Conservation (phyloP, 2,329 filamentous ascomycete genomes). For the Colletotrichum tamarilloi region DNA sequence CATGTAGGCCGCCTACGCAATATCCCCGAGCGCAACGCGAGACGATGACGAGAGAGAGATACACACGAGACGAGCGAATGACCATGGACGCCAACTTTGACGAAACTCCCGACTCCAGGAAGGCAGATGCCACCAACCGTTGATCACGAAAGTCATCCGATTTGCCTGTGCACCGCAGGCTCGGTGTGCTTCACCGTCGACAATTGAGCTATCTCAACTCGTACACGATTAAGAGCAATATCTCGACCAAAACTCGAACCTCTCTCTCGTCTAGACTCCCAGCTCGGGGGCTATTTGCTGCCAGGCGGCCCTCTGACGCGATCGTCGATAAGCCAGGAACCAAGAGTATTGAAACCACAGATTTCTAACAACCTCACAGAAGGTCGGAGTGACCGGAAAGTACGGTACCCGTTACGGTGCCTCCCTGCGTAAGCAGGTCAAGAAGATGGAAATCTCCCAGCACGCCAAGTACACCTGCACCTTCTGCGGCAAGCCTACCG, state of each 20-base stretch:
- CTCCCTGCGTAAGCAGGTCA: slow-evolving; percentile 93
- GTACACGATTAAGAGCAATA: too few species aligned
- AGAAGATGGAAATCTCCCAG: slow-evolving; percentile 99
- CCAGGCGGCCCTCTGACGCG: background rate
- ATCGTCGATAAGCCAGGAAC: slow-evolving; percentile 2
- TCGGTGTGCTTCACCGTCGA: too few species aligned
- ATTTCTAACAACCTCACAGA: slow-evolving; percentile 59
- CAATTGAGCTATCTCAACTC: too few species aligned
- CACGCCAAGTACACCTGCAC: slow-evolving; percentile 98
- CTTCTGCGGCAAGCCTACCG: slow-evolving; percentile 97
- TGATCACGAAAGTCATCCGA: background rate
- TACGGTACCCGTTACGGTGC: slow-evolving; percentile 99
- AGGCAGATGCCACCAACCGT: too few species aligned
- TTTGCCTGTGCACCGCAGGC: too few species aligned
- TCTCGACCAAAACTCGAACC: too few species aligned
- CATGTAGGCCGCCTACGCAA: background rate
- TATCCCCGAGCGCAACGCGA: slow-evolving; percentile 3
- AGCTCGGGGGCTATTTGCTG: background rate
- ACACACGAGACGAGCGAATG: background rate
- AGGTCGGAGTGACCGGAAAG: slow-evolving; percentile 97
- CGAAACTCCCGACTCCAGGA: background rate
- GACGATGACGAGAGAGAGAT: slow-evolving; percentile 20
- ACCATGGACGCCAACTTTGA: background rate
- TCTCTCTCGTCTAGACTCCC: slow-evolving; percentile 15
- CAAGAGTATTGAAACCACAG: background rate